Evolutionary conservation across 2,329 filamentous ascomycete species (phyloP).

Genomic region (Bretziella fagacearum): DNA sequence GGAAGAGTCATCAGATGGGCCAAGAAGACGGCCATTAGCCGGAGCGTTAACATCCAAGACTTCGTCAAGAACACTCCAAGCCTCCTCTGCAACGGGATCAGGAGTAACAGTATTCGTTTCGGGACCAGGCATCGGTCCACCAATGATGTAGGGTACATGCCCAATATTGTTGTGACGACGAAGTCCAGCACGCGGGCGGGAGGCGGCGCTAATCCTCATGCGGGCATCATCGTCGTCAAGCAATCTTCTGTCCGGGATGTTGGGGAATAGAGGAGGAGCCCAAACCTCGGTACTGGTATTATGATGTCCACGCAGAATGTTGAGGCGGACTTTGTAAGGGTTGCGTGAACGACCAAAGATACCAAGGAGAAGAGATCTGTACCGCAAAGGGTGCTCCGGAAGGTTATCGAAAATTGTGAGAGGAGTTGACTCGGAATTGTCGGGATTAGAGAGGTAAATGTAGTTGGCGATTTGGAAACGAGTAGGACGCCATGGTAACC

Average conservation of each 20-base stretch:
- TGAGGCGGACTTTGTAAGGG: not conserved
- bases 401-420: not conserved
- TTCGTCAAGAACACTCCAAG: conserved; percentile 83
- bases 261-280: not conserved
- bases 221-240: not conserved
- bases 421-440: not conserved
- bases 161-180: too few relatives aligned
- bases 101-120: not conserved
- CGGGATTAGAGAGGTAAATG: not conserved
- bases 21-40: not conserved
- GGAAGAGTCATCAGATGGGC: not conserved
- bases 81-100: conserved; percentile 35
- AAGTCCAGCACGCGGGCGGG: not conserved
- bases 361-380: not conserved
- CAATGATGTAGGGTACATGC: too few relatives aligned
- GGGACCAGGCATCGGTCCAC: too few relatives aligned
- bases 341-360: conserved; percentile 1
- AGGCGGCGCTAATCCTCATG: not conserved
- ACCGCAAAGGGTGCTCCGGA: not conserved
- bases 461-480: conserved; percentile 1
- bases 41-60: conserved; percentile 43
- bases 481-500: not conserved
- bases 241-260: not conserved
- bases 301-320: not conserved
- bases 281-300: not conserved